Evolutionary conservation across 2,329 filamentous ascomycete genomes (phyloP).

Genomic region (Verticillium albo-atrum): DNA sequence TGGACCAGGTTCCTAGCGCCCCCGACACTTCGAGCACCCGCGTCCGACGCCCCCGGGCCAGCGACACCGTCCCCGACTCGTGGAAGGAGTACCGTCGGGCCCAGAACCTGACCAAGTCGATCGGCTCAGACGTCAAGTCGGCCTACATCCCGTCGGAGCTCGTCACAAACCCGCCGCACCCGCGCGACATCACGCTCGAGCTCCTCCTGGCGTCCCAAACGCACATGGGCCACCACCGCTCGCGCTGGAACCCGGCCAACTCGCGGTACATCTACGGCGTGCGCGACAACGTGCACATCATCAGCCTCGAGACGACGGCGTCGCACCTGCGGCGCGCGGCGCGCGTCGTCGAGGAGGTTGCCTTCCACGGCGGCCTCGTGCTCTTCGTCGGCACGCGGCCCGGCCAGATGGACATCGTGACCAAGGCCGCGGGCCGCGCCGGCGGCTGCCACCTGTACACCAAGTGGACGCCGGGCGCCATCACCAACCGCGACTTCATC

Average conservation of each 20-base stretch:
- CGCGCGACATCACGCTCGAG: constrained; percentile 83
- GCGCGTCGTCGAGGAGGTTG: constrained; percentile 85
- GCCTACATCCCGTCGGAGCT: constrained; percentile 65
- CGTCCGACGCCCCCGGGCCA: neutral
- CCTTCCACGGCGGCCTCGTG: constrained; percentile 76
- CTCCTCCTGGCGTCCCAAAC: constrained; percentile 82
- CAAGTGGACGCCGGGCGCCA: constrained; percentile 85
- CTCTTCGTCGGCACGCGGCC: constrained; percentile 85
- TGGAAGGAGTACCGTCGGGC: constrained; percentile 1
- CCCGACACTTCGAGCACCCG: neutral
- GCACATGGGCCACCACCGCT: constrained; percentile 86
- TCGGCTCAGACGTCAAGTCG: constrained; percentile 35
- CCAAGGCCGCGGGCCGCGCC: constrained; percentile 73
- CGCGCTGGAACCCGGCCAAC: constrained; percentile 92
- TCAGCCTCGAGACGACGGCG: constrained; percentile 83
- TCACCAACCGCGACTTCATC: constrained; percentile 91
- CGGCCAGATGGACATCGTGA: constrained; percentile 76
- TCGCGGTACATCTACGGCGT: constrained; percentile 91
- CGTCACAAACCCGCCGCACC: constrained; percentile 66
- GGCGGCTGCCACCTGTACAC: constrained; percentile 85
- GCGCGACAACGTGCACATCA: constrained; percentile 85
- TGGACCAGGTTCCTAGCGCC: constrained; percentile 4
- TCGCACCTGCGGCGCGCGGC: constrained; percentile 88
- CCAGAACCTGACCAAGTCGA: constrained; percentile 8
- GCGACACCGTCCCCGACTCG: neutral